Conservation (phyloP, 1,284 basidiomycete genomes). For the Cryptococcus amylolentus region DNA sequence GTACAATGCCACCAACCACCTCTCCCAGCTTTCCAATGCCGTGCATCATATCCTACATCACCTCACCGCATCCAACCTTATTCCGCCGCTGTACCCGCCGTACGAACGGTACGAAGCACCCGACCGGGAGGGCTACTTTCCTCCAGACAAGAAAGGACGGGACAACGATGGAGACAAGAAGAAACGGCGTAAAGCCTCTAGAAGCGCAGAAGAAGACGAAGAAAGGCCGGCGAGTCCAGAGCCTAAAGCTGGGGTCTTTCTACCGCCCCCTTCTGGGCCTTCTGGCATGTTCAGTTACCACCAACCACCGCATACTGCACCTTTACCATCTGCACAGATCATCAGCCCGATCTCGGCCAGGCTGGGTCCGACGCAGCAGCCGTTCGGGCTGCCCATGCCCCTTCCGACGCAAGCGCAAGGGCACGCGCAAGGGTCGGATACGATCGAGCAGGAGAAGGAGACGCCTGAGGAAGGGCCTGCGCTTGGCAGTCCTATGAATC, state of each 20-base stretch:
- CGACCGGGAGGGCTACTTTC: slow-evolving; percentile 25
- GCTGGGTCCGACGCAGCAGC: not conserved
- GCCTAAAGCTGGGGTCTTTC: not conserved
- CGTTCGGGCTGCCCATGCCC: not conserved
- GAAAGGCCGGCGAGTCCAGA: slow-evolving; percentile 8
- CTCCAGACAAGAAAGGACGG: slow-evolving; percentile 14
- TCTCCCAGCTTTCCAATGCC: slow-evolving; percentile 29
- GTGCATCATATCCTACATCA: slow-evolving; percentile 39
- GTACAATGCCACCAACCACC: slow-evolving; percentile 29
- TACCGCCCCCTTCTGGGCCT: too few relatives aligned
- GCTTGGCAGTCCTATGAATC: too few relatives aligned
- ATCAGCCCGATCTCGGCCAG: not conserved
- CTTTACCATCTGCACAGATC: not conserved
- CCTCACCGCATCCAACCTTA: slow-evolving; percentile 21
- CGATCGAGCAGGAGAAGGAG: too few relatives aligned
- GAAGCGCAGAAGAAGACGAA: slow-evolving; percentile 2
- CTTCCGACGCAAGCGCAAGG: too few relatives aligned
- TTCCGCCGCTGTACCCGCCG: slow-evolving; percentile 24
- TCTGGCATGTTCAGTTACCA: too few relatives aligned
- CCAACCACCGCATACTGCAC: too few relatives aligned
- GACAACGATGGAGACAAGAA: slow-evolving; percentile 23
- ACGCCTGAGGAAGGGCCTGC: too few relatives aligned
- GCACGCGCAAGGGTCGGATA: too few relatives aligned
- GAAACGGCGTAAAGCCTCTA: slow-evolving; percentile 1
- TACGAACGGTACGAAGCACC: slow-evolving; percentile 28